These are phyloP conservation scores for Leishmania braziliensis DNA, from an alignment of 208 protist species.

Conservation along the genomic window DNA sequence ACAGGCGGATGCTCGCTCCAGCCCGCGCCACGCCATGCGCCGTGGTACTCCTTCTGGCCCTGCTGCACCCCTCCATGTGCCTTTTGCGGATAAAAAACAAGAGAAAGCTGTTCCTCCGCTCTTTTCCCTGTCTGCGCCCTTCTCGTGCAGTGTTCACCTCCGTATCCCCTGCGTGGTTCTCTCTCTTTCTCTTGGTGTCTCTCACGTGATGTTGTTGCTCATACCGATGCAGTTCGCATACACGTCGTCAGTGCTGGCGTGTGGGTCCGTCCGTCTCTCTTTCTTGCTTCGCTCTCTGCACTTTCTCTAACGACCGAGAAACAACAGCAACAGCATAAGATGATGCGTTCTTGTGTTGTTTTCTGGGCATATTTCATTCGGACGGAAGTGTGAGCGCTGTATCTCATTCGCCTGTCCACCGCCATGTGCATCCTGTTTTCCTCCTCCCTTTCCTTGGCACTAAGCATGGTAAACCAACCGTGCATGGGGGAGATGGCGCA, in stretches of 20 bases:
- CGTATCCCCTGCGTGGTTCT: background rate
- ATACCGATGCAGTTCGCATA: background rate
- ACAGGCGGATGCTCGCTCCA: background rate
- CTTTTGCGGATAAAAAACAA: background rate
- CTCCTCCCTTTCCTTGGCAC: background rate
- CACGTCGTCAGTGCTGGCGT: background rate
- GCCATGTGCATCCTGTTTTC: background rate
- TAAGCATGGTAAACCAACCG: background rate
- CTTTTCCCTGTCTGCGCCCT: background rate
- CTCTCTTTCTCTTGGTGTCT: background rate
- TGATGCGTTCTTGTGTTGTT: constrained; percentile 33
- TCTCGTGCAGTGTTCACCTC: background rate
- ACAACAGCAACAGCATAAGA: background rate
- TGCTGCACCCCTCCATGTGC: background rate
- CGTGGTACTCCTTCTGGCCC: background rate
- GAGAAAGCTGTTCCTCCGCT: background rate
- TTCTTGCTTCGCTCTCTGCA: constrained; percentile 14
- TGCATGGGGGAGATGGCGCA: background rate
- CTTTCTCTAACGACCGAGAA: constrained; percentile 12
- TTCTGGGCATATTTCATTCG: background rate
- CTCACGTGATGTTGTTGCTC: background rate
- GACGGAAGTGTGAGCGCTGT: background rate
- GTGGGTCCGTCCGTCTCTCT: background rate
- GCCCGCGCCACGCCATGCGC: background rate
- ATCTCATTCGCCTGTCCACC: background rate